phyloP scores from a whole-genome alignment of 148 eudicot genomes.

The Nepenthes mirabilis region DNA sequence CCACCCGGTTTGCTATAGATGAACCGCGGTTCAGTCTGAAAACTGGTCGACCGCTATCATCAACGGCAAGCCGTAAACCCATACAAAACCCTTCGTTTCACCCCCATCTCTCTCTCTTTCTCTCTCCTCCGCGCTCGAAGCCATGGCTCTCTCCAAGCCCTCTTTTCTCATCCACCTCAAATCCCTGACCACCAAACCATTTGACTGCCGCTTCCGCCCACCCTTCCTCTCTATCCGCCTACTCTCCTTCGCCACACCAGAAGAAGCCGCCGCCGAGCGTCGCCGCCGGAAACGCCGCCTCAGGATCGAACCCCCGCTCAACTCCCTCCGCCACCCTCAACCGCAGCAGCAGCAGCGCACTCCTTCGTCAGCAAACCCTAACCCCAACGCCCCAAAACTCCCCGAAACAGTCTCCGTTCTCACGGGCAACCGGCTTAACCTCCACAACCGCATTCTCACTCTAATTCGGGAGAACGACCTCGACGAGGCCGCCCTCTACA shows the following conservation, averaged over 20 bases:
- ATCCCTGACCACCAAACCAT: constrained; percentile 18
- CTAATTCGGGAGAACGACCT: constrained; percentile 75
- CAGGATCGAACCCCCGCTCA: constrained; percentile 73
- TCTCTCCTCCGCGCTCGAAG: constrained; percentile 3
- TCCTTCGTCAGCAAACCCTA: constrained; percentile 14
- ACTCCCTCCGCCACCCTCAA: constrained; percentile 40
- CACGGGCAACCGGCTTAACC: constrained; percentile 61
- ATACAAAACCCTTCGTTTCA: not conserved
- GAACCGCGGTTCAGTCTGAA: no score
- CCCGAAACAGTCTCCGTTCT: constrained; percentile 63
- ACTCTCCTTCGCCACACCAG: constrained; percentile 65
- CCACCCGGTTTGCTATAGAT: no score
- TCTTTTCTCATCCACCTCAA: constrained; percentile 27
- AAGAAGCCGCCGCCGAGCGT: constrained; percentile 76
- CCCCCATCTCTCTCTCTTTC: not conserved
- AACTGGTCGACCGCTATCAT: no score
- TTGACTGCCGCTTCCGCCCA: constrained; percentile 12
- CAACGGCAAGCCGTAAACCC: no score
- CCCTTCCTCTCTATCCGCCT: constrained; percentile 24
- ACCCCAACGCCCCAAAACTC: constrained; percentile 64
- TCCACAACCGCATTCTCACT: constrained; percentile 66
- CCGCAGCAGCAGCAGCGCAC: constrained; percentile 11
- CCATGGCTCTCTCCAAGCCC: constrained; percentile 62
- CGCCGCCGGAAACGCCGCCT: constrained; percentile 79
- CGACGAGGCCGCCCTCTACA: constrained; percentile 76